Percentiles rank a stretch among this genome's conserved stretches.
phyloP scores from a whole-genome alignment of 305 asterid species.

The Solanum hybrid region DNA sequence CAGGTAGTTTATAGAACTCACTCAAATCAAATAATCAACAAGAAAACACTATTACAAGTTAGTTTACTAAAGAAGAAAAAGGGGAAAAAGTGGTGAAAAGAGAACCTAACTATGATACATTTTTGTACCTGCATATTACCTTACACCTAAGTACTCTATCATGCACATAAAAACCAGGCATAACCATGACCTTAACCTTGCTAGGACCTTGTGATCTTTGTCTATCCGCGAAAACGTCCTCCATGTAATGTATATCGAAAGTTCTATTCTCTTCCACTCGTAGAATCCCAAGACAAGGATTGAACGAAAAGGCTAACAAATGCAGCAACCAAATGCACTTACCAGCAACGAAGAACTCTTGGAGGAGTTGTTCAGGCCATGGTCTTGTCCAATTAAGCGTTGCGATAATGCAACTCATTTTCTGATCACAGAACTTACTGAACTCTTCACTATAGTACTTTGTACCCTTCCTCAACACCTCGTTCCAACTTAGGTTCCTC shows the following conservation, averaged over 20 bases:
- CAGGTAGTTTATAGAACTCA: background rate
- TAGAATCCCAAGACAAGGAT: conserved; percentile 40
- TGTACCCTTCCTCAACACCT: conserved; percentile 79
- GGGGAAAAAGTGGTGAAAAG: background rate
- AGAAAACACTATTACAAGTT: background rate
- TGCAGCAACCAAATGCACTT: conserved; percentile 90
- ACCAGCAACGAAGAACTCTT: conserved; percentile 75
- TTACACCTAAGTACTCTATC: conserved; percentile 69
- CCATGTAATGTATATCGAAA: conserved; percentile 67
- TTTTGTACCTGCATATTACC: conserved; percentile 68
- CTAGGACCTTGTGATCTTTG: conserved; percentile 43
- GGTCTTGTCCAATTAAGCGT: conserved; percentile 66
- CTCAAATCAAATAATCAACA: background rate
- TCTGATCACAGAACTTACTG: conserved; percentile 84
- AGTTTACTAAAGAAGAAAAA: background rate
- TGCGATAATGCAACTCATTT: conserved; percentile 59
- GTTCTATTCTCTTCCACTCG: conserved; percentile 58
- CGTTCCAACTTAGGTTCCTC: conserved; percentile 81
- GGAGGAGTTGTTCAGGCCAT: conserved; percentile 90
- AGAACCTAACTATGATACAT: conserved; percentile 17
- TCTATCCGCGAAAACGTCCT: conserved; percentile 56
- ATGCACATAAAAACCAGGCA: conserved; percentile 91
- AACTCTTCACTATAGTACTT: conserved; percentile 84
- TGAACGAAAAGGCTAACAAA: conserved; percentile 75
- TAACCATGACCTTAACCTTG: conserved; percentile 77